Evolutionary conservation across 306 rosid species (phyloP), one percentile per base, ranked within the genome.

Genomic region (Acmispon strigosus): DNA sequence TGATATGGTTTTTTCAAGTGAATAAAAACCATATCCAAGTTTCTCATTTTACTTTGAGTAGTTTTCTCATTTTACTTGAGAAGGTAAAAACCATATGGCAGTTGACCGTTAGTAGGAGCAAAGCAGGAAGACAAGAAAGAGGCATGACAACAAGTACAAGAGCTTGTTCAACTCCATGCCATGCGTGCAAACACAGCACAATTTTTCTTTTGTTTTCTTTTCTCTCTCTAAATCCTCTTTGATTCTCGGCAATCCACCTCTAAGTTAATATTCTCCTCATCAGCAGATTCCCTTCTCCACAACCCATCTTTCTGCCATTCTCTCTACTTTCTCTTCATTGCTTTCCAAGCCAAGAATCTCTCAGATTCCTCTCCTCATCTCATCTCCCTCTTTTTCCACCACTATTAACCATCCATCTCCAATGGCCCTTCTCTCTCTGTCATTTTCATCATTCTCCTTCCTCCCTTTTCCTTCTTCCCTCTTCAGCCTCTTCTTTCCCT

Each of bases 321-420:
- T 42, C 72, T 29, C 70, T 67, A 27, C 80, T 84, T 87, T 70
- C 85, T 80, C 84, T 85, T 78, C 92, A 81, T 84, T 81, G 90
- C 86, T 86, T 87, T 84, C 85, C 85, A 95, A 95, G 97, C 91
- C 86, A 91, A 89, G 99, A 91, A 91, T 95, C 87, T 86, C 79
- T 80, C 70, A 69, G 92, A 90, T 93, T 93, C 95, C 79, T 76
- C 81, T 77, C 70, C 58, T 50, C 59, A 34, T 29, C 65, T 17
- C 60, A 9, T 20, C 55, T 64, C 58, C 57, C 63, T 62, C 63
- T 70, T 62, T 73, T 72, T 71, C 81, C 24, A 29, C 82, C 77
- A 57, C 82, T 86, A 83, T 82, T 82, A 79, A 86, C 95, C 89
- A 83, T 90, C 89, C 85, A 78, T 81, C 88, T 68, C 60, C 60